Conservation (phyloP, 2,329 filamentous ascomycete genomes). For the Colletotrichum sp. region DNA sequence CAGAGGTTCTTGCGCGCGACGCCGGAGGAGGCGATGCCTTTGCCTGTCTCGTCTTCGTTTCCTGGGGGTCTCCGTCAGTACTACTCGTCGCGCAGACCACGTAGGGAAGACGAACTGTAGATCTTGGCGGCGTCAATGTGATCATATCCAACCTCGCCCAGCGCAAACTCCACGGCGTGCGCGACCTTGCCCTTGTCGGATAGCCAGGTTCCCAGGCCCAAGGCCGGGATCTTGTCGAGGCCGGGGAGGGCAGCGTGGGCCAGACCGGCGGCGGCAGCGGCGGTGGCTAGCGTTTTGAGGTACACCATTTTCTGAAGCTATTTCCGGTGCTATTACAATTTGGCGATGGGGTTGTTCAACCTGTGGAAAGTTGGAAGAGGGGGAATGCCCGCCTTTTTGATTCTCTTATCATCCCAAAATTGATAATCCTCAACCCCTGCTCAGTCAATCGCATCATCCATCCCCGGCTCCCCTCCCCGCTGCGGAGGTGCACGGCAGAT, state of each 20-base stretch:
- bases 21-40: constrained; percentile 49
- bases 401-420: background rate
- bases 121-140: constrained; percentile 62
- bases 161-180: constrained; percentile 62
- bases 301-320: background rate
- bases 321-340: background rate
- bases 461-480: background rate
- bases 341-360: rapidly evolving
- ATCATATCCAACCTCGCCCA: constrained; percentile 49
- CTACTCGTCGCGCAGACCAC: too few species aligned
- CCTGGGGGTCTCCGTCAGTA: constrained; percentile 23
- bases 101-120: constrained; percentile 38
- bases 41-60: constrained; percentile 58
- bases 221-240: background rate
- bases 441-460: constrained; percentile 1
- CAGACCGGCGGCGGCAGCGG: background rate
- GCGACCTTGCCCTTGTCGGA: constrained; percentile 62
- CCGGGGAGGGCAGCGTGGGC: constrained; percentile 3
- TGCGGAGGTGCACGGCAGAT: background rate
- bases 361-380: rapidly evolving
- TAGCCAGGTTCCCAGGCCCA: constrained; percentile 64
- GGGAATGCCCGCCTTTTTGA: background rate
- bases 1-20: constrained; percentile 53
- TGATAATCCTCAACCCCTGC: background rate
- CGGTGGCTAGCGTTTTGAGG: background rate